Percentiles rank a stretch among this genome's conserved stretches.
Evolutionary conservation across 495 filamentous ascomycete genomes (phyloP).

Genomic region (Hyphodiscus hymeniophilus): DNA sequence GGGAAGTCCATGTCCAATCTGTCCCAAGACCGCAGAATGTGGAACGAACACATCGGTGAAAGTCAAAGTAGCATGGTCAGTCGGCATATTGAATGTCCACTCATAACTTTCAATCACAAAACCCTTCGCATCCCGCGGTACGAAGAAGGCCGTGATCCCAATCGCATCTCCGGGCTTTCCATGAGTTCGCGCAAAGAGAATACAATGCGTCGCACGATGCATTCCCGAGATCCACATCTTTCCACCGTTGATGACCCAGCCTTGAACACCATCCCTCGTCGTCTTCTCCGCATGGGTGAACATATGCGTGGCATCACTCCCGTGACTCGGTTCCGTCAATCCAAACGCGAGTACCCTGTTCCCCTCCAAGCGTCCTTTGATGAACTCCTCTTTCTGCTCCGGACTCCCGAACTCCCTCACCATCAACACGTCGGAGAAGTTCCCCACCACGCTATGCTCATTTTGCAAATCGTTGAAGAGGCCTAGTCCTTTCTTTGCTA

Average conservation of each 20-base stretch:
- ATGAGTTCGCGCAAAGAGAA: conserved; percentile 48
- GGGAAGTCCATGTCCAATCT: conserved; percentile 37
- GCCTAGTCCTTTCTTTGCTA: conserved; percentile 46
- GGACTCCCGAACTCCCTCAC: conserved; percentile 42
- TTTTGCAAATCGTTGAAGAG: conserved; percentile 56
- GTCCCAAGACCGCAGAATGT: conserved; percentile 37
- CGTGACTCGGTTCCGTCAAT: conserved; percentile 51
- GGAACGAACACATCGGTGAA: conserved; percentile 42
- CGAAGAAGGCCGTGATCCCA: conserved; percentile 51
- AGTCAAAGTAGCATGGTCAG: conserved; percentile 40
- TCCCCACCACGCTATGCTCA: conserved; percentile 50
- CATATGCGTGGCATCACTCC: conserved; percentile 53
- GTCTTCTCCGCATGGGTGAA: conserved; percentile 32
- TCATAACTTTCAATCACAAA: conserved; percentile 44
- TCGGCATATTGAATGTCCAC: conserved; percentile 53
- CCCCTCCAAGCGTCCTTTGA: conserved; percentile 37
- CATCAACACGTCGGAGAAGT: conserved; percentile 52
- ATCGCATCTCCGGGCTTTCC: conserved; percentile 35
- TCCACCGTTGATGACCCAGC: conserved; percentile 43
- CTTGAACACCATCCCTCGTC: conserved; percentile 26
- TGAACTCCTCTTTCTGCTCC: conserved; percentile 41
- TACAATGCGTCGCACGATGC: conserved; percentile 48
- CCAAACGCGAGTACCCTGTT: conserved; percentile 48
- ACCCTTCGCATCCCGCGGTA: conserved; percentile 37
- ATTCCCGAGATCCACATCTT: conserved; percentile 59